A percentile compares a stretch with the other conserved stretches of the same genome.
Conservation (phyloP, 23 red algal species). For the Pyropia haitanensis region DNA sequence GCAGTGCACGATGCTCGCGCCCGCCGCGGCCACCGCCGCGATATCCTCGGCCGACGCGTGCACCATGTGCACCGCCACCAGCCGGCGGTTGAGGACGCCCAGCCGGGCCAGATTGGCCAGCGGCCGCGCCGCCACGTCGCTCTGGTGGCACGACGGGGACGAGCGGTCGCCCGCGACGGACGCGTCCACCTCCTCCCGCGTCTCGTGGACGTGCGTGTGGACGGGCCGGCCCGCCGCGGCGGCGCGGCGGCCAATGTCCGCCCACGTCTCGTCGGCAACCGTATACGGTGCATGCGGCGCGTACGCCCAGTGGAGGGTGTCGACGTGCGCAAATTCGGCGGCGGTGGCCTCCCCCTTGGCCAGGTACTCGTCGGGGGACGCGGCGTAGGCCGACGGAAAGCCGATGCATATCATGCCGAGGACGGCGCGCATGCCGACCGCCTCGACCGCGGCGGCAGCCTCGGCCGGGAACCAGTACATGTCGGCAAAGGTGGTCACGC, state of each 20-base stretch:
- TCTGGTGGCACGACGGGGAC: slow-evolving; percentile 62
- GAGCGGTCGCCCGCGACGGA: slow-evolving; percentile 44
- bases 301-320: slow-evolving; percentile 62
- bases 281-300: slow-evolving; percentile 96
- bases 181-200: slow-evolving; percentile 55
- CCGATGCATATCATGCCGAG: slow-evolving; percentile 71
- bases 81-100: slow-evolving; percentile 38
- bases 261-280: slow-evolving; percentile 43
- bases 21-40: slow-evolving; percentile 34
- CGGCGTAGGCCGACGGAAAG: slow-evolving; percentile 70
- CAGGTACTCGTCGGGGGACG: slow-evolving; percentile 43
- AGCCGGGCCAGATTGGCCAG: slow-evolving; percentile 67
- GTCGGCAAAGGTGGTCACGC: slow-evolving; percentile 80
- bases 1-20: slow-evolving; percentile 77
- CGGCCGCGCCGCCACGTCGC: slow-evolving; percentile 50
- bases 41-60: slow-evolving; percentile 79
- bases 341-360: slow-evolving; percentile 23
- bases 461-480: slow-evolving; percentile 93
- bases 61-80: slow-evolving; percentile 80
- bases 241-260: slow-evolving; percentile 18
- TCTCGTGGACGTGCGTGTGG: slow-evolving; percentile 98
- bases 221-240: slow-evolving; percentile 22
- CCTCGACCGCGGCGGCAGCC: slow-evolving; percentile 21
- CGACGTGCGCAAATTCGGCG: slow-evolving; percentile 20
- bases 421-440: slow-evolving; percentile 72